These are phyloP conservation scores for Tephrocybe sp. DNA, from an alignment of 768 basidiomycete genomes.

Conservation along the genomic window DNA sequence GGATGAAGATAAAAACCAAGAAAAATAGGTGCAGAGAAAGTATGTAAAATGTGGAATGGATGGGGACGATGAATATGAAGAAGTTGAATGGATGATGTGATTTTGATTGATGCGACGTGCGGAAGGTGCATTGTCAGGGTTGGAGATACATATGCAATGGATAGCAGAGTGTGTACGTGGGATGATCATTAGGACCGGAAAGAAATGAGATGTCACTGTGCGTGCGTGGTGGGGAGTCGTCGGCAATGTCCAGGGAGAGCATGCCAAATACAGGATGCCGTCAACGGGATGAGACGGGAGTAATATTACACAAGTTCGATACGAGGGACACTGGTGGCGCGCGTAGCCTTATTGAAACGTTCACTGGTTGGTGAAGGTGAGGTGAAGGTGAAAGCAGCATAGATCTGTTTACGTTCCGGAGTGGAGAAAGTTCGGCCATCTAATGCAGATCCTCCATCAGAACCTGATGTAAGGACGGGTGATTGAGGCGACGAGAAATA, in stretches of 20 bases:
- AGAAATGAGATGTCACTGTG: constrained; percentile 4
- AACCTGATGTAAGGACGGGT: constrained; percentile 25
- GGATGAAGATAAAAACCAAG: constrained; percentile 10
- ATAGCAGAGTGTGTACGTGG: constrained; percentile 12
- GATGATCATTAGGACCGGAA: constrained; percentile 8
- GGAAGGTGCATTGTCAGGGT: constrained; percentile 14
- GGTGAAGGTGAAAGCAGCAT: constrained; percentile 76
- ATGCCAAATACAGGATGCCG: background rate
- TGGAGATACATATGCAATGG: constrained; percentile 15
- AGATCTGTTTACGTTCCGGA: constrained; percentile 71
- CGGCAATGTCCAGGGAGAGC: background rate
- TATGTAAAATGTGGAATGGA: background rate
- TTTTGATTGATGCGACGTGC: constrained; percentile 12
- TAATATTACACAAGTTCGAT: constrained; percentile 23
- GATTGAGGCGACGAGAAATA: constrained; percentile 43
- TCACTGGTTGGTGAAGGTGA: constrained; percentile 66
- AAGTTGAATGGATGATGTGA: background rate
- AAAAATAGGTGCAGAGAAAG: constrained; percentile 11
- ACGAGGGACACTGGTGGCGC: constrained; percentile 29
- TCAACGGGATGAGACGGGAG: background rate
- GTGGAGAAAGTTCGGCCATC: constrained; percentile 57
- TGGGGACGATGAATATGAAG: background rate
- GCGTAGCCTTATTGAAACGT: constrained; percentile 47
- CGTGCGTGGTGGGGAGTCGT: background rate
- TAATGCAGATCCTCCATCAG: constrained; percentile 26